Evolutionary conservation across 805 yeast species (phyloP), one percentile per base, ranked within the genome.

Genomic region (Jamesozyma gamospora): DNA sequence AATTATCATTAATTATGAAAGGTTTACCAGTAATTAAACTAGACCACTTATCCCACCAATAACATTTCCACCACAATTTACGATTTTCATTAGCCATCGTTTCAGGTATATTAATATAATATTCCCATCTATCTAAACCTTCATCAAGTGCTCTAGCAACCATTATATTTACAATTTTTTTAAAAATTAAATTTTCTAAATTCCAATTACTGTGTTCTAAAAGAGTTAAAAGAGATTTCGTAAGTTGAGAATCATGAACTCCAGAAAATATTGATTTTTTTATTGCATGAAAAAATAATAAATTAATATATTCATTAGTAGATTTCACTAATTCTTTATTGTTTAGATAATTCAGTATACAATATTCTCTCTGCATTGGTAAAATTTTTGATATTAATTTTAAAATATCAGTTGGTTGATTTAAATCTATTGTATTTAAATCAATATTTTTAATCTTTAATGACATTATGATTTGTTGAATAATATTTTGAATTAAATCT

Each of bases 11-110:
- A 1, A 46, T 34, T 15, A 39, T 11, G 5, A 39, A 36, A 9
- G 43, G 42, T 24, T 46, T 49, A 1, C 52, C 52, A 3, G 47
- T 35, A 4, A 32, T 18, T 2, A 41, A 11, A 4, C 49, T 25
- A 33, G 32, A 35, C 52, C 50, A 49, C 19, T 39, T 41, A 39
- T 46, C 51, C 50, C 50, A 46, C 51, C 50, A 46, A 16, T 39
- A 40, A 19, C 41, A 34, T 11, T 37, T 41, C 53, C 52, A 49
- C 50, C 50, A 49, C 4, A 44, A 11, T 26, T 30, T 30, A 14
- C 53, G 37, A 8, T 36, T 34, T 17, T 35, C 19, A 15, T 49
- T 46, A 1, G 52, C 51, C 11, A 25, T 16, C 3, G 11, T n/a
- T 35, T 48, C 50, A 4, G 32, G 30, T 9, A 38, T 11, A 6